Percentiles rank a stretch among this genome's conserved stretches.
Conservation (phyloP, 352 stramenopile genomes). For the Phytophthora capsici region DNA sequence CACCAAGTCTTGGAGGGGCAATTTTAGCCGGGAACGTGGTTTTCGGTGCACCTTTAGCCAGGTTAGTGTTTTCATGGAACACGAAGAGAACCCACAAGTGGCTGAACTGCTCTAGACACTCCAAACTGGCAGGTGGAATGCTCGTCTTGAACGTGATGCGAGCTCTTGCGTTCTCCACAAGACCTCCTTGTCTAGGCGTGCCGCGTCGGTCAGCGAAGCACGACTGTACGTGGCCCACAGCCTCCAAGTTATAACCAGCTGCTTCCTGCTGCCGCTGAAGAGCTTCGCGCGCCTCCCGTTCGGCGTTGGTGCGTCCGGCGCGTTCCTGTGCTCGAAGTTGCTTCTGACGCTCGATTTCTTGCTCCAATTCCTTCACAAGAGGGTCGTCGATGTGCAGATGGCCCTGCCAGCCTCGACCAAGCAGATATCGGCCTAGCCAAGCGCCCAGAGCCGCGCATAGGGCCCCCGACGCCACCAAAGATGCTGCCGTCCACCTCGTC, state of each 20-base stretch:
- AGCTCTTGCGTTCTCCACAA: conserved; percentile 70
- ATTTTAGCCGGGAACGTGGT: conserved; percentile 85
- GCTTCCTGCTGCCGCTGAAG: conserved; percentile 70
- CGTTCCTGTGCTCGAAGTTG: conserved; percentile 77
- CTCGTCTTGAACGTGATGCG: conserved; percentile 80
- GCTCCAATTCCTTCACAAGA: conserved; percentile 53
- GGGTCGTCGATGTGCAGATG: conserved; percentile 33
- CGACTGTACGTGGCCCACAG: conserved; percentile 76
- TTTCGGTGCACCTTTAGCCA: conserved; percentile 57
- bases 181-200: conserved; percentile 79
- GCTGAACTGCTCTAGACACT: conserved; percentile 87
- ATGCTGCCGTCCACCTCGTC: conserved; percentile 34
- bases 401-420: conserved; percentile 3
- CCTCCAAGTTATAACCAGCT: conserved; percentile 73
- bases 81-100: conserved; percentile 93
- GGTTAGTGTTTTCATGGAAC: conserved; percentile 93
- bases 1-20: conserved; percentile 69
- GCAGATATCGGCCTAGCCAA: conserved; percentile 32
- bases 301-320: conserved; percentile 71
- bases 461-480: conserved; percentile 29
- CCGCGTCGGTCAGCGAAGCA: conserved; percentile 90
- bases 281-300: conserved; percentile 67
- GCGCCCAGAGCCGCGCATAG: conserved; percentile 32
- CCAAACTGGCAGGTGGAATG: conserved; percentile 76
- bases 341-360: conserved; percentile 76